Conservation (phyloP, 106 monocot species). For the Posidonia australis region DNA sequence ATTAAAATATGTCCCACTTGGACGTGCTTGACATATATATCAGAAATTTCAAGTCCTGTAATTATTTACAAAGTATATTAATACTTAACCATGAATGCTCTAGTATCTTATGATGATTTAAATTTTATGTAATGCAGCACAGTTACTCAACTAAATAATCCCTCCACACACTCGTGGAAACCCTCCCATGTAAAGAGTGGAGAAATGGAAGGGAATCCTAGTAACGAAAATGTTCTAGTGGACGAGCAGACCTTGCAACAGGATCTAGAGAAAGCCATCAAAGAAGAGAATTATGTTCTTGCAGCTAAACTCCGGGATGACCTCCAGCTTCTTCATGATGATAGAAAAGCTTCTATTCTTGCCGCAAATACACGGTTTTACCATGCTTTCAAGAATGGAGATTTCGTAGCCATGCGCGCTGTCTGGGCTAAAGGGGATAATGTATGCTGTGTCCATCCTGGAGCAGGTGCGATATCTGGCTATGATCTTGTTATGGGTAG, state of each 20-base stretch:
- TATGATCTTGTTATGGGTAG: constrained; percentile 81
- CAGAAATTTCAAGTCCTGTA: too few relatives aligned
- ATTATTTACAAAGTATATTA: too few relatives aligned
- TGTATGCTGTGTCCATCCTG: constrained; percentile 77
- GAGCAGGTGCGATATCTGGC: constrained; percentile 77
- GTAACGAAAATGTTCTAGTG: constrained; percentile 22
- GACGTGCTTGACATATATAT: too few relatives aligned
- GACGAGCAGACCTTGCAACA: constrained; percentile 65
- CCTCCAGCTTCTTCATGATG: constrained; percentile 58
- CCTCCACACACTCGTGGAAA: constrained; percentile 2
- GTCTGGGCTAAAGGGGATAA: constrained; percentile 77
- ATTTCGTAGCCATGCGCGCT: constrained; percentile 69
- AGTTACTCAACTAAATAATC: constrained; percentile 16
- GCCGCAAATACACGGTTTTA: constrained; percentile 75
- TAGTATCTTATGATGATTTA: too few relatives aligned
- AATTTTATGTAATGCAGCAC: constrained; percentile 26
- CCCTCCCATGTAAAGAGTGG: constrained; percentile 40
- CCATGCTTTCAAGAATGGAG: constrained; percentile 76
- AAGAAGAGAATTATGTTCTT: constrained; percentile 71
- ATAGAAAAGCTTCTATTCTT: constrained; percentile 59
- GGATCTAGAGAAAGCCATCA: constrained; percentile 61
- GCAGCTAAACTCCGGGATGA: constrained; percentile 81
- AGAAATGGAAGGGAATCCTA: constrained; percentile 41
- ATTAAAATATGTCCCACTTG: too few relatives aligned
- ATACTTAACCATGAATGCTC: too few relatives aligned